Evolutionary conservation across 441 rosid genomes (phyloP), one percentile per base, ranked within the genome.

Genomic region (Populus hybrid): DNA sequence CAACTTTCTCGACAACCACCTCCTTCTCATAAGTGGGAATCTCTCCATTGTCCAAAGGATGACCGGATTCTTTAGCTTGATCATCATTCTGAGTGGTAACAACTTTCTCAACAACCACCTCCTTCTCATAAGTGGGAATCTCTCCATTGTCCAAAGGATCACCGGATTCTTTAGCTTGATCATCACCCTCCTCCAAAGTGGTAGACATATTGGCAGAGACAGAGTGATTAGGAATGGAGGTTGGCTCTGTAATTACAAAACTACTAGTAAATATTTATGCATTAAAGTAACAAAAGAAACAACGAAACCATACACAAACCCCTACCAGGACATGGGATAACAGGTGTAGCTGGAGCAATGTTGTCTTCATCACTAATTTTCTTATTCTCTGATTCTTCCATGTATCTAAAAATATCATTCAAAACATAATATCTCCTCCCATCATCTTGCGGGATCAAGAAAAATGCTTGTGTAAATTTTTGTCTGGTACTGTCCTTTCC

Each of bases 381-480:
- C 35, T 84, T 69, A 1, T 73, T 61, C 36, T 73, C 64, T 46
- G 80, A 67, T 78, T 87, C 92, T 77, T 79, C 98, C 46, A 92
- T 87, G 69, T 81, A 94, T 53, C 97, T 88, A 77, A 94, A 86
- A 74, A 96, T 82, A 74, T 96, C 98, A 82, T 96, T 94, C 57
- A 94, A 82, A 78, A 96, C 99, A 83, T 80, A 93, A 86, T 90
- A 94, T 9, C 92, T 89, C 26, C 84, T 86, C 16, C 34, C 64
- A 4, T 42, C 35, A 74, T 92, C 93, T 81, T 94, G 95, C 50
- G 92, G 98, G 71, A 96, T 96, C 68, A 96, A 83, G 84, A 96
- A 93, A 89, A 94, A 96, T 5, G 89, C 77, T 81, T 96, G 98
- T 5, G 96, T 76, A 79, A 94, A 96, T 81, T 92, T 94, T 86